These are phyloP conservation scores for Candida methanosorbosa DNA, from an alignment of 805 yeast genomes.

Conservation along the genomic window DNA sequence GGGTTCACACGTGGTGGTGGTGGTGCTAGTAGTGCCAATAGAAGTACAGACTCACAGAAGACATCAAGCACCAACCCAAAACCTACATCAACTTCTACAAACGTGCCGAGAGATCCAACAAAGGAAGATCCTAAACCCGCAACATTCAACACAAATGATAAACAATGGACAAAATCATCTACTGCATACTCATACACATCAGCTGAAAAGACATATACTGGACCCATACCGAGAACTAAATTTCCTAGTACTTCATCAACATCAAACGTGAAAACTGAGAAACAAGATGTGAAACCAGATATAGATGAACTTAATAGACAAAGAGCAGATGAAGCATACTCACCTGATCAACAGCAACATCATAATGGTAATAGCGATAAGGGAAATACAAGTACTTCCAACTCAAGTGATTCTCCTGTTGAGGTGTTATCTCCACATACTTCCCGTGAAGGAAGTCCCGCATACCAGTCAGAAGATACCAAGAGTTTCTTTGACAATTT, in stretches of 20 bases:
- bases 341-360: too few relatives aligned
- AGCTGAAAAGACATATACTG: constrained; percentile 18
- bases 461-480: too few relatives aligned
- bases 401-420: too few relatives aligned
- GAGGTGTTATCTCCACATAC: too few relatives aligned
- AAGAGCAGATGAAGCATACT: neutral
- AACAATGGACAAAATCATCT: constrained; percentile 15
- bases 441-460: too few relatives aligned
- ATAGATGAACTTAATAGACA: too few relatives aligned
- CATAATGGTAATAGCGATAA: too few relatives aligned
- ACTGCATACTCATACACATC: constrained; percentile 19
- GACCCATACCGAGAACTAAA: constrained; percentile 8
- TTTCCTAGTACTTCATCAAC: too few relatives aligned
- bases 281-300: too few relatives aligned
- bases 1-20: neutral
- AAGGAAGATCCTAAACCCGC: constrained; percentile 10
- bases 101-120: neutral
- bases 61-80: neutral
- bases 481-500: too few relatives aligned
- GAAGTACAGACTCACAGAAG: neutral
- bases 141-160: constrained; percentile 15
- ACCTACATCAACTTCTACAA: neutral
- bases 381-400: too few relatives aligned
- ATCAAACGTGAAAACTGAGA: too few relatives aligned
- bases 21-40: neutral